Conservation (phyloP, 345 rosid genomes). For the Noccaea bulbosa region DNA sequence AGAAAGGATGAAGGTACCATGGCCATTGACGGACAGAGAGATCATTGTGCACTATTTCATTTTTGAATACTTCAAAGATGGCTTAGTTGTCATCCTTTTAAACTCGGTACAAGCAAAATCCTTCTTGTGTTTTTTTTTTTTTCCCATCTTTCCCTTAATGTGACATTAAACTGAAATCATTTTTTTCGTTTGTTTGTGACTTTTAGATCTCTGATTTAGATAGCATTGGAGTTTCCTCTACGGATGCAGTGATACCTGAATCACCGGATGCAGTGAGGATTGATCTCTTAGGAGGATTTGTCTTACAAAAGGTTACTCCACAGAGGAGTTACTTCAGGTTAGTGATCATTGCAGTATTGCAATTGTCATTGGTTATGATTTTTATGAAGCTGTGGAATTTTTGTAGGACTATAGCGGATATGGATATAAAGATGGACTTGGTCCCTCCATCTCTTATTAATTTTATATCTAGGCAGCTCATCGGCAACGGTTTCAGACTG, state of each 20-base stretch:
- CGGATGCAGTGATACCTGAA: conserved; percentile 69
- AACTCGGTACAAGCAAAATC: conserved; percentile 62
- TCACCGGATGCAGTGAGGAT: conserved; percentile 76
- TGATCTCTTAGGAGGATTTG: conserved; percentile 84
- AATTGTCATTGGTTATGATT: conserved; percentile 15
- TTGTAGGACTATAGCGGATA: conserved; percentile 73
- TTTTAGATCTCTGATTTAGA: conserved; percentile 71
- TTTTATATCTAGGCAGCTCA: conserved; percentile 86
- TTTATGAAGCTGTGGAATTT: conserved; percentile 22
- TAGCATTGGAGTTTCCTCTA: conserved; percentile 52
- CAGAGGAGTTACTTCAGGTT: conserved; percentile 92
- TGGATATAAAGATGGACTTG: conserved; percentile 92
- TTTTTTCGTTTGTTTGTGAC: background rate
- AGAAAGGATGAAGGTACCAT: conserved; percentile 96
- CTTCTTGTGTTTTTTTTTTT: background rate
- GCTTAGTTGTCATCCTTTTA: conserved; percentile 57
- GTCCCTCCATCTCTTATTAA: conserved; percentile 89
- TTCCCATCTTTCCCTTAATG: background rate
- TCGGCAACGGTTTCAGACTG: conserved; percentile 87
- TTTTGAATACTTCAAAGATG: conserved; percentile 80
- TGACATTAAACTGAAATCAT: background rate
- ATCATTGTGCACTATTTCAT: conserved; percentile 65
- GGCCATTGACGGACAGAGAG: conserved; percentile 92
- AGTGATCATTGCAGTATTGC: conserved; percentile 33
- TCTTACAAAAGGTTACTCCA: conserved; percentile 80